Evolutionary conservation across 108 stramenopile genomes (phyloP).

Genomic region (Skeletonema marinoi): DNA sequence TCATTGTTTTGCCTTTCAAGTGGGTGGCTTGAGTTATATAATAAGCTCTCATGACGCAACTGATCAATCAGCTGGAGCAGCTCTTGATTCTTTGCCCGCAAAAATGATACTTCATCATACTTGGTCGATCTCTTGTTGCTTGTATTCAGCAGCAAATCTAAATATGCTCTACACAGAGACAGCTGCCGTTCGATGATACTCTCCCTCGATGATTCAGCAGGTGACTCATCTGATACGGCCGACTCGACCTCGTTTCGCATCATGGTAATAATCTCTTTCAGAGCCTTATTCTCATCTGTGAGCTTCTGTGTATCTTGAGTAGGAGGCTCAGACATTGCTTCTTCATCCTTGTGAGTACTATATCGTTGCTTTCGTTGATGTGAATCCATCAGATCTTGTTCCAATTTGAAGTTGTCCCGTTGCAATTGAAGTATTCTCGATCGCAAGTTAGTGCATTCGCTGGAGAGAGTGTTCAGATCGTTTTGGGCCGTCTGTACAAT

Average conservation of each 20-base stretch:
- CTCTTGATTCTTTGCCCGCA: conserved; percentile 25
- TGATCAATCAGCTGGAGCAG: conserved; percentile 19
- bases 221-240: conserved; percentile 4
- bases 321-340: background rate
- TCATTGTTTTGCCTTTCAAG: background rate
- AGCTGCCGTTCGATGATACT: conserved; percentile 28
- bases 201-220: background rate
- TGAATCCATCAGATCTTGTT: conserved; percentile 30
- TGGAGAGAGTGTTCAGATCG: conserved; percentile 8
- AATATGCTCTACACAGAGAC: conserved; percentile 26
- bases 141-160: conserved; percentile 32
- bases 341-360: background rate
- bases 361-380: conserved; percentile 1
- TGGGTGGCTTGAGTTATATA: background rate
- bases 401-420: conserved; percentile 28
- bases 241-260: conserved; percentile 42
- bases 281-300: conserved; percentile 23
- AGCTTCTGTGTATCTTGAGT: conserved; percentile 2
- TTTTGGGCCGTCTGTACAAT: background rate
- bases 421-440: conserved; percentile 23
- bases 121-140: background rate
- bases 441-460: conserved; percentile 30
- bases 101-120: conserved; percentile 22
- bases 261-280: conserved; percentile 36
- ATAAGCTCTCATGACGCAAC: conserved; percentile 14